Evolutionary conservation across 2,329 filamentous ascomycete genomes (phyloP), one percentile per base, ranked within the genome.

Genomic region (Microsporum canis): DNA sequence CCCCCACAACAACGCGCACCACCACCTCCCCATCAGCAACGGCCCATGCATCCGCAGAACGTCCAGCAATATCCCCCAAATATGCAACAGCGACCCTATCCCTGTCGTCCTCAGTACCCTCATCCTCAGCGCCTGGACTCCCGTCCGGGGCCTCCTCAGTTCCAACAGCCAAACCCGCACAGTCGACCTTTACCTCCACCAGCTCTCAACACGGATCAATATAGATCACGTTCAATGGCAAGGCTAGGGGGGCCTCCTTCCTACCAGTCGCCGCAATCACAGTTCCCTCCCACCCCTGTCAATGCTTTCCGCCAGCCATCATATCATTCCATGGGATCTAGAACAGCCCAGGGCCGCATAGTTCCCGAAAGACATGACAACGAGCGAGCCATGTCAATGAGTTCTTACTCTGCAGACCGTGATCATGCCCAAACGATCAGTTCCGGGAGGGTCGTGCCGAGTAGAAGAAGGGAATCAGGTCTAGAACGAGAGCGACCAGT

Each of bases 351-450:
- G 72, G 94, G 94, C 36, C 84, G 94, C 63, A 80, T 94, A 39
- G 91, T 99, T 6, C 94, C 94, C 1, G 91, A 96, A 71, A 85
- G 92, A 60, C 88, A 91, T 64, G 89, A 95, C 61, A 92, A 97
- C 68, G 92, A 97, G 73, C 84, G 94, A 62, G 86, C 94, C 65
- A 97, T 97, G 94, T 96, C 92, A 53, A 87, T 99, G 87, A 94
- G 88, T 3, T 89, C 88, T 7, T 88, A 90, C 67, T 81, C 86
- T 2, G 81, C 87, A 60, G 89, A 95, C 67, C 82, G 88, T 68
- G 79, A 91, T 51, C 88, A 94, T 72, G 76, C 79, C 10, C 92
- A 96, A 74, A 96, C 91, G 4, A 95, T 92, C 84, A 95, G 89
- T 71, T 74, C 70, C 23, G 94, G 94, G 56, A 84, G 94, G 66